Evolutionary conservation across 139 green algal genomes (phyloP).

Genomic region (Chlorella sp.): DNA sequence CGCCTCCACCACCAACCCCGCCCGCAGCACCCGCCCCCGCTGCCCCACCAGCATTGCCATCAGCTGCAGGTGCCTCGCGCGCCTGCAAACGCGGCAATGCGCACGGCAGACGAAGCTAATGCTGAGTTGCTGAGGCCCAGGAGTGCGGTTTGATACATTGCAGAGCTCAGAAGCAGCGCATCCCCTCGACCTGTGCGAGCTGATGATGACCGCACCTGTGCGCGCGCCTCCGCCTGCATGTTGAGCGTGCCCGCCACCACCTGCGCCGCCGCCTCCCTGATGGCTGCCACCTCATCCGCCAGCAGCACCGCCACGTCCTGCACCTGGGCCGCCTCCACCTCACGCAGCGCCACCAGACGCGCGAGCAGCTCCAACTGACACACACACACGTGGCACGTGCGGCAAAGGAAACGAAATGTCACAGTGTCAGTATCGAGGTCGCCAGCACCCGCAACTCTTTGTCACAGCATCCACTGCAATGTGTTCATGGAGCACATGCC

Average conservation of each 20-base stretch:
- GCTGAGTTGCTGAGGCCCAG: too few species aligned
- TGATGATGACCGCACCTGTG: conserved; percentile 1
- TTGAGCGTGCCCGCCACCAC: background rate
- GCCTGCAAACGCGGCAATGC: too few species aligned
- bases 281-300: background rate
- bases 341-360: background rate
- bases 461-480: background rate
- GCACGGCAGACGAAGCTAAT: background rate
- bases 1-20: too few species aligned
- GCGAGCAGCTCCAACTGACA: conserved; percentile 10
- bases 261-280: background rate
- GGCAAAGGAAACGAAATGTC: background rate
- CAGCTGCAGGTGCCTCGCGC: too few species aligned
- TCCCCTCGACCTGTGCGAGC: too few species aligned
- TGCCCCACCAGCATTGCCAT: too few species aligned
- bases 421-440: background rate
- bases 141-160: too few species aligned
- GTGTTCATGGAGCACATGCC: too few species aligned
- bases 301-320: conserved; percentile 11
- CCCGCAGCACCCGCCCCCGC: too few species aligned
- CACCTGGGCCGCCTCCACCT: conserved; percentile 7
- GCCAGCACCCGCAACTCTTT: background rate
- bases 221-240: background rate
- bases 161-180: too few species aligned
- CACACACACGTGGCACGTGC: background rate